A percentile compares a stretch with the other conserved stretches of the same genome.
Conservation (phyloP, 2,329 filamentous ascomycete species). For the Moelleriella libera region DNA sequence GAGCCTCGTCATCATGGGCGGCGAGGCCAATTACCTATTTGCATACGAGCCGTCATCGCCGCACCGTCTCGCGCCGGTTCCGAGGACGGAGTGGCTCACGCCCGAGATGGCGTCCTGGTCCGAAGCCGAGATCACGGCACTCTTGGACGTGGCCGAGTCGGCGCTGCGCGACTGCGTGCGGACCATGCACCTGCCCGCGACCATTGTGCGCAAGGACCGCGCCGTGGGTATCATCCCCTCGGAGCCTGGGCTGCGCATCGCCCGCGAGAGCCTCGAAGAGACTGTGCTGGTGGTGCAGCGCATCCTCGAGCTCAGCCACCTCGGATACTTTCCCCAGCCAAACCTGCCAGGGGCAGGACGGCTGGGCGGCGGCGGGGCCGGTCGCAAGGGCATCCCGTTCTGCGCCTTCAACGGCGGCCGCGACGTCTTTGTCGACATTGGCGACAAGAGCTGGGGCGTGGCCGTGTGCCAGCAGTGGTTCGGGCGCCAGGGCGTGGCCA, state of each 20-base stretch:
- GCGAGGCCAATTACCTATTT: constrained; percentile 93
- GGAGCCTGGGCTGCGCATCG: constrained; percentile 50
- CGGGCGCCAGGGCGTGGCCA: constrained; percentile 33
- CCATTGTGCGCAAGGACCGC: constrained; percentile 75
- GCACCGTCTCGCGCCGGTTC: constrained; percentile 54
- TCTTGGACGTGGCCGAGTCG: constrained; percentile 82
- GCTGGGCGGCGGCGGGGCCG: constrained; percentile 7
- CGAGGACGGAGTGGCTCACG: constrained; percentile 56
- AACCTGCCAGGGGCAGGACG: constrained; percentile 3
- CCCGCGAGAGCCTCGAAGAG: constrained; percentile 84
- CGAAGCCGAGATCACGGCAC: constrained; percentile 57
- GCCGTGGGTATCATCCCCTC: constrained; percentile 63
- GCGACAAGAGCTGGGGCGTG: constrained; percentile 95
- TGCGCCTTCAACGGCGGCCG: constrained; percentile 97
- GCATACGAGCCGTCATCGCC: constrained; percentile 53
- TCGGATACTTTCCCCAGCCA: background rate
- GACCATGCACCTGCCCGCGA: constrained; percentile 66
- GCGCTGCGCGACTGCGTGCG: constrained; percentile 71
- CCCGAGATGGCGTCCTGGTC: constrained; percentile 67
- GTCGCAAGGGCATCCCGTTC: constrained; percentile 51
- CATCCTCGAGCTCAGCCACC: constrained; percentile 70
- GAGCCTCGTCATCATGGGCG: constrained; percentile 82
- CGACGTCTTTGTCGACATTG: constrained; percentile 97
- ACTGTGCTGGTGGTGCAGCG: constrained; percentile 91
- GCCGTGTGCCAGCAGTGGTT: constrained; percentile 87